Evolutionary conservation across 148 eudicot species (phyloP).

Genomic region (Persicaria maculosa): DNA sequence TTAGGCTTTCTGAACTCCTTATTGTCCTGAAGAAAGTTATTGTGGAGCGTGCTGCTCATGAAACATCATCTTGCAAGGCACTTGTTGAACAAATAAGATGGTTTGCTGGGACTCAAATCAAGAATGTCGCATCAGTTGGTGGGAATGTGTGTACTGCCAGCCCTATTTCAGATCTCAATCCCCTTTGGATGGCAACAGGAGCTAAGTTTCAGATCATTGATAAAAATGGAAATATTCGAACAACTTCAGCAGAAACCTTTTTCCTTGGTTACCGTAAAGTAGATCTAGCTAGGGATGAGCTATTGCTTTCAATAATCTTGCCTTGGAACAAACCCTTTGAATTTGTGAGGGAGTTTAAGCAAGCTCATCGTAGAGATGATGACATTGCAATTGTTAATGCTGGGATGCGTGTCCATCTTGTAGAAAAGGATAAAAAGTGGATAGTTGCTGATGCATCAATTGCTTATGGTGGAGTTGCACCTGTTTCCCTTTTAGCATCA

Average conservation of each 20-base stretch:
- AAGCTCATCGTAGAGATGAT: constrained; percentile 97
- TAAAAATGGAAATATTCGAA: constrained; percentile 60
- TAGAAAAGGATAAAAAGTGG: constrained; percentile 58
- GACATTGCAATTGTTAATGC: constrained; percentile 97
- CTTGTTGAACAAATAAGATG: constrained; percentile 85
- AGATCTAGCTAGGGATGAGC: constrained; percentile 68
- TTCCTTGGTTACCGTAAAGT: constrained; percentile 89
- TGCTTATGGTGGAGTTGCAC: constrained; percentile 94
- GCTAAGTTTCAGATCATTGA: constrained; percentile 73
- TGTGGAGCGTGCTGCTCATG: constrained; percentile 47
- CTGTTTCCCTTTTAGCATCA: constrained; percentile 55
- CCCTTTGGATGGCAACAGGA: constrained; percentile 94
- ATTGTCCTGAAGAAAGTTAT: constrained; percentile 34
- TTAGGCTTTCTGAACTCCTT: constrained; percentile 66
- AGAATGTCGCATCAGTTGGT: constrained; percentile 95
- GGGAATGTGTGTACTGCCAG: constrained; percentile 98
- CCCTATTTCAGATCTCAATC: constrained; percentile 96
- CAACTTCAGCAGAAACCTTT: constrained; percentile 66
- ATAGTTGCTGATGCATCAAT: constrained; percentile 82
- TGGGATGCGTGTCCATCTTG: constrained; percentile 84
- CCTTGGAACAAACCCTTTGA: constrained; percentile 83
- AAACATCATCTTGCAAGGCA: constrained; percentile 73
- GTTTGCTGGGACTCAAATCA: constrained; percentile 98
- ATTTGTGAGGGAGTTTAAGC: constrained; percentile 89
- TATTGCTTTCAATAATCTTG: constrained; percentile 65